These are phyloP conservation scores for Eurotiales sp. DNA, from an alignment of 2,329 filamentous ascomycete species.

Conservation along the genomic window DNA sequence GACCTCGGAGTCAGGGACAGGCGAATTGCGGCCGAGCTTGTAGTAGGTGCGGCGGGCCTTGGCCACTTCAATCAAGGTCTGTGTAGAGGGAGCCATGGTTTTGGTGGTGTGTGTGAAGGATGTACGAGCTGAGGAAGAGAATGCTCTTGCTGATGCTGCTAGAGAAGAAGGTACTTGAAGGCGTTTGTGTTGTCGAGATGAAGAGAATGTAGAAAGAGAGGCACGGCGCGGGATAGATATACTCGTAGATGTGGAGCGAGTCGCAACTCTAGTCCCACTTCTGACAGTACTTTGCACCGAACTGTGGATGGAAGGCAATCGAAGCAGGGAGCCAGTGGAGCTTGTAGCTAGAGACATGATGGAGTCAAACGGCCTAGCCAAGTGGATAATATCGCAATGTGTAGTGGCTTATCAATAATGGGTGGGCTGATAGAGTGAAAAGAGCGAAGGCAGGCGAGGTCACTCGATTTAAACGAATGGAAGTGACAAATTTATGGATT, in stretches of 20 bases:
- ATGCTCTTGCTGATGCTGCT: not conserved
- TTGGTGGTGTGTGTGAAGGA: conserved; percentile 6
- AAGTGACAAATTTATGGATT: too few species aligned
- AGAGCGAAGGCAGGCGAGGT: too few species aligned
- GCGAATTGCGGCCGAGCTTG: conserved; percentile 30
- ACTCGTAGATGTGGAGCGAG: conserved; percentile 2
- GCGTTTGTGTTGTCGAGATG: not conserved
- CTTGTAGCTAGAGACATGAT: not conserved
- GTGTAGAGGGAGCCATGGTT: conserved; percentile 17
- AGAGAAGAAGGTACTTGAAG: not conserved
- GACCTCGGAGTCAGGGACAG: conserved; percentile 34
- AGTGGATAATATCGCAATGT: too few species aligned
- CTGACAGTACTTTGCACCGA: not conserved
- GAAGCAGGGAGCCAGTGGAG: not conserved
- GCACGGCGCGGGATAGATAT: conserved; percentile 11
- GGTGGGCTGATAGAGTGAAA: too few species aligned
- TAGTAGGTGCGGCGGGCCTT: conserved; percentile 36
- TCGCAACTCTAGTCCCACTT: not conserved
- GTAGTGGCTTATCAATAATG: too few species aligned
- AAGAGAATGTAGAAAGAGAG: not conserved
- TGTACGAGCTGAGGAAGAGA: not conserved
- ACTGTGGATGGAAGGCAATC: not conserved
- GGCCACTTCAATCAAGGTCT: conserved; percentile 28
- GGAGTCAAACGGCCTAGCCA: not conserved
- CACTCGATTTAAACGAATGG: too few species aligned